These are phyloP conservation scores for Aureobasidium subglaciale DNA, from an alignment of 2,329 filamentous ascomycete genomes.

Conservation along the genomic window DNA sequence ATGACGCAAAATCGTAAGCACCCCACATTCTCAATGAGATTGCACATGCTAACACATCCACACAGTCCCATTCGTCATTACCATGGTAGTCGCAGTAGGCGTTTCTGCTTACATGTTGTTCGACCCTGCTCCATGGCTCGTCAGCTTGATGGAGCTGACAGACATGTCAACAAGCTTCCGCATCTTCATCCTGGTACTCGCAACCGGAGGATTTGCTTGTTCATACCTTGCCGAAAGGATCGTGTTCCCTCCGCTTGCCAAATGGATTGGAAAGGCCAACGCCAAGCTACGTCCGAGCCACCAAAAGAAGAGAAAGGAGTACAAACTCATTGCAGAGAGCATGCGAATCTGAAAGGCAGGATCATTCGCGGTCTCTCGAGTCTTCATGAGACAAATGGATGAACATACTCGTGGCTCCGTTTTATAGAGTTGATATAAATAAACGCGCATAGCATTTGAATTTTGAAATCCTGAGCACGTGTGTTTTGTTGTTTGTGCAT, in stretches of 20 bases:
- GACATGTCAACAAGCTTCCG: slow-evolving; percentile 66
- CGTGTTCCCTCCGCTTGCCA: slow-evolving; percentile 63
- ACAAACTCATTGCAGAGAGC: slow-evolving; percentile 71
- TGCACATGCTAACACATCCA: slow-evolving; percentile 20
- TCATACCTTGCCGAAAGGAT: slow-evolving; percentile 67
- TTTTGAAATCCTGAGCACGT: too few species aligned
- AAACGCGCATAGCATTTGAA: background rate
- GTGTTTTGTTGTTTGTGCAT: too few species aligned
- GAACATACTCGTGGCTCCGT: background rate
- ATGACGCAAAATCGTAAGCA: slow-evolving; percentile 70
- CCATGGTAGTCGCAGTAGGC: slow-evolving; percentile 60
- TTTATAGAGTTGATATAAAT: slow-evolving; percentile 5
- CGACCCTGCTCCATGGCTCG: slow-evolving; percentile 62
- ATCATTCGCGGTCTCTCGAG: too few species aligned
- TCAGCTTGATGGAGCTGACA: slow-evolving; percentile 77
- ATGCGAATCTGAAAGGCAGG: slow-evolving; percentile 31
- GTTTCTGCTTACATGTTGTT: slow-evolving; percentile 76
- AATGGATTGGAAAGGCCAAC: slow-evolving; percentile 56
- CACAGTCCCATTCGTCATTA: slow-evolving; percentile 73
- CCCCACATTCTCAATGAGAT: background rate
- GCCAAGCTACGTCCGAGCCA: slow-evolving; percentile 48
- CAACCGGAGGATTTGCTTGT: slow-evolving; percentile 58
- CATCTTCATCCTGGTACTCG: slow-evolving; percentile 63
- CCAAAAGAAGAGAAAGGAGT: slow-evolving; percentile 75
- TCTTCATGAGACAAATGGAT: background rate